phyloP scores from a whole-genome alignment of 2,329 filamentous ascomycete species.

The Tricladium varicosporioides region DNA sequence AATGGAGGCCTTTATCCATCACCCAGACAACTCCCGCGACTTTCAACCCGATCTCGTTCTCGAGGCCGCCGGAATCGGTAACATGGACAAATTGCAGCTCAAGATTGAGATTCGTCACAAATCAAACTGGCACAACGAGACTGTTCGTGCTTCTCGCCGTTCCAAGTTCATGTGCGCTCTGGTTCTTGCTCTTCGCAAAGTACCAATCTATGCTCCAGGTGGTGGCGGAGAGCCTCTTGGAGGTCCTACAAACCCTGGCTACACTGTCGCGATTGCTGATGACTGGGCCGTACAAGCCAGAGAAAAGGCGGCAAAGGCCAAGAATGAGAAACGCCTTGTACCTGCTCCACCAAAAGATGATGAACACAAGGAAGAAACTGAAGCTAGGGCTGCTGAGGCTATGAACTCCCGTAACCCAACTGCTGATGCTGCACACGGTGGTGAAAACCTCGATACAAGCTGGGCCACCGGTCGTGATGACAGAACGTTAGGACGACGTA shows the following conservation, averaged over 20 bases:
- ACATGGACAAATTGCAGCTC: constrained; percentile 85
- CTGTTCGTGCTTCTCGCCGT: constrained; percentile 73
- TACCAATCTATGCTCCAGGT: constrained; percentile 82
- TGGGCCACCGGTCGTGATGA: constrained; percentile 21
- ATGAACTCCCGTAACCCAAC: constrained; percentile 33
- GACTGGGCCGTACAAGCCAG: constrained; percentile 63
- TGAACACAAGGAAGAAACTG: constrained; percentile 25
- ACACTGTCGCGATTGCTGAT: constrained; percentile 75
- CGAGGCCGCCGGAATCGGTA: constrained; percentile 73
- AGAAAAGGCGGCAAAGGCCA: constrained; percentile 54
- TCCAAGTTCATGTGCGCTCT: constrained; percentile 98
- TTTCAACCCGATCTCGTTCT: constrained; percentile 84
- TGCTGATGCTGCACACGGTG: constrained; percentile 19
- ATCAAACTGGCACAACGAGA: constrained; percentile 87
- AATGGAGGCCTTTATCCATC: constrained; percentile 79
- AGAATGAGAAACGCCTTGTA: constrained; percentile 65
- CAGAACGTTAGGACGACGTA: constrained; percentile 5
- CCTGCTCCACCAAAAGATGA: constrained; percentile 39
- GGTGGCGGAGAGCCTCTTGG: constrained; percentile 63
- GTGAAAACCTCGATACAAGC: constrained; percentile 33
- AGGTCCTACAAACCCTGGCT: constrained; percentile 72
- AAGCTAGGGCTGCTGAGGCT: constrained; percentile 41
- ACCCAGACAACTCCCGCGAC: constrained; percentile 84
- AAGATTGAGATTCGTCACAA: constrained; percentile 87
- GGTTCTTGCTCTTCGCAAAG: constrained; percentile 76